Evolutionary conservation across 208 protist species (phyloP).

Genomic region (Strigomonas galati): DNA sequence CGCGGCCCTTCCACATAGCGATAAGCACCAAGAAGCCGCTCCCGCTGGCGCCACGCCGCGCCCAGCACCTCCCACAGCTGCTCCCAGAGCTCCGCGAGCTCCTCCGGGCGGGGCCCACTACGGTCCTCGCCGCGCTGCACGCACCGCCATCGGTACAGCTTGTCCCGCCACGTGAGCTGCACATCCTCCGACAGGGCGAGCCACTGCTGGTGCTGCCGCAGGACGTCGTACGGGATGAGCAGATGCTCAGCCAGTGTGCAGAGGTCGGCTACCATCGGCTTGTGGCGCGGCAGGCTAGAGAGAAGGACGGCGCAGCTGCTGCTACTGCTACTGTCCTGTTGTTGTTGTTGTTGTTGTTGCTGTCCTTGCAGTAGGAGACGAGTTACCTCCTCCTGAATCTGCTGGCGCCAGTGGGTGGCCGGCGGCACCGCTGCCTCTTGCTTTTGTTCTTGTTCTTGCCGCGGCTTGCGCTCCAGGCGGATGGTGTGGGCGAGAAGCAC

Average conservation of each 20-base stretch:
- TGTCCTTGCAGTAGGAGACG: background rate
- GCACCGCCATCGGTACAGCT: conserved; percentile 45
- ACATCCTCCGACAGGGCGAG: conserved; percentile 66
- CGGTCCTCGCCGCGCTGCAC: background rate
- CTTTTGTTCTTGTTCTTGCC: background rate
- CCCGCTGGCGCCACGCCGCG: conserved; percentile 69
- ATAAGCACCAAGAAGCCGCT: conserved; percentile 53
- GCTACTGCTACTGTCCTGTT: no score
- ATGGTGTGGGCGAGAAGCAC: conserved; percentile 1
- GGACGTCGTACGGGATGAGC: conserved; percentile 44
- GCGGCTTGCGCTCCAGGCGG: no score
- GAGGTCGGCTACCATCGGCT: conserved; percentile 52
- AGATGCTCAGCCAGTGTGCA: conserved; percentile 37
- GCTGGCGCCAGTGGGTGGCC: background rate
- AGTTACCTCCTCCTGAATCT: conserved; percentile 1
- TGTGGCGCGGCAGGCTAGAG: conserved; percentile 38
- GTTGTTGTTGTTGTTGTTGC: no score
- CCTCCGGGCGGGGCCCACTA: conserved; percentile 1
- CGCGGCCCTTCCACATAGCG: conserved; percentile 19
- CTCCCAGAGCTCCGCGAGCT: conserved; percentile 42
- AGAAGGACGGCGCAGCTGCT: conserved; percentile 28
- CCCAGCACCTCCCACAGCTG: conserved; percentile 56
- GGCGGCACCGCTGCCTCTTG: background rate
- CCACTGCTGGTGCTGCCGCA: conserved; percentile 57
- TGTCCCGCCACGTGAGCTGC: conserved; percentile 39